Conservation (phyloP, 1,284 basidiomycete genomes). For the Ceratobasidium sp. region DNA sequence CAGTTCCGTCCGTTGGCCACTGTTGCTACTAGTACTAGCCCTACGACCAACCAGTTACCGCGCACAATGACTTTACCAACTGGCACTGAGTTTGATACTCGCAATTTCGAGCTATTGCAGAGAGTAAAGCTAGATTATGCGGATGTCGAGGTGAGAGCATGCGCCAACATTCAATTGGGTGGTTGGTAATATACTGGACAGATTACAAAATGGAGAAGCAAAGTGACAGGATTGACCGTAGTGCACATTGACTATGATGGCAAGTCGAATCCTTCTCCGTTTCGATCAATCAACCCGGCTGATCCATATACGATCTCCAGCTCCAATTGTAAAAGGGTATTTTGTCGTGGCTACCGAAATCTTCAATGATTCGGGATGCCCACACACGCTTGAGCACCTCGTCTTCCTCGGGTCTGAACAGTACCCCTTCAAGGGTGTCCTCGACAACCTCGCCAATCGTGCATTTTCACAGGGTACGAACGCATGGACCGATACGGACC, state of each 20-base stretch:
- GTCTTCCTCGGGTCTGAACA: slow-evolving; percentile 94
- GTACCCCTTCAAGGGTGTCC: slow-evolving; percentile 96
- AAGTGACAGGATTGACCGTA: slow-evolving; percentile 74
- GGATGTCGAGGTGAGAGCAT: slow-evolving; percentile 58
- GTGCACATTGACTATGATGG: slow-evolving; percentile 85
- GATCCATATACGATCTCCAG: slow-evolving; percentile 52
- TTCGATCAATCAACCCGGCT: slow-evolving; percentile 38
- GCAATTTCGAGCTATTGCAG: slow-evolving; percentile 81
- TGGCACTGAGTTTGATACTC: slow-evolving; percentile 25
- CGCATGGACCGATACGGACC: slow-evolving; percentile 79
- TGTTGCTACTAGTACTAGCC: slow-evolving; percentile 13
- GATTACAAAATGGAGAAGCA: slow-evolving; percentile 84
- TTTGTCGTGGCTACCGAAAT: slow-evolving; percentile 94
- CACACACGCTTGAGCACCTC: slow-evolving; percentile 91
- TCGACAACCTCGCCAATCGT: slow-evolving; percentile 96
- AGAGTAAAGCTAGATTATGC: slow-evolving; percentile 73
- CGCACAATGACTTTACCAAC: slow-evolving; percentile 20
- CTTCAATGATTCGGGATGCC: slow-evolving; percentile 90
- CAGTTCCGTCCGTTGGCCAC: slow-evolving; percentile 28
- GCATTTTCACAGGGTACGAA: slow-evolving; percentile 92
- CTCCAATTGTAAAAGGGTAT: slow-evolving; percentile 89
- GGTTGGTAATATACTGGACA: neutral
- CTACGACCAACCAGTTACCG: neutral
- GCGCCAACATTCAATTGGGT: neutral
- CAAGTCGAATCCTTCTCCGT: slow-evolving; percentile 48